phyloP scores from a whole-genome alignment of 805 yeast species.

The Sugiyamaella qingdaonensis region DNA sequence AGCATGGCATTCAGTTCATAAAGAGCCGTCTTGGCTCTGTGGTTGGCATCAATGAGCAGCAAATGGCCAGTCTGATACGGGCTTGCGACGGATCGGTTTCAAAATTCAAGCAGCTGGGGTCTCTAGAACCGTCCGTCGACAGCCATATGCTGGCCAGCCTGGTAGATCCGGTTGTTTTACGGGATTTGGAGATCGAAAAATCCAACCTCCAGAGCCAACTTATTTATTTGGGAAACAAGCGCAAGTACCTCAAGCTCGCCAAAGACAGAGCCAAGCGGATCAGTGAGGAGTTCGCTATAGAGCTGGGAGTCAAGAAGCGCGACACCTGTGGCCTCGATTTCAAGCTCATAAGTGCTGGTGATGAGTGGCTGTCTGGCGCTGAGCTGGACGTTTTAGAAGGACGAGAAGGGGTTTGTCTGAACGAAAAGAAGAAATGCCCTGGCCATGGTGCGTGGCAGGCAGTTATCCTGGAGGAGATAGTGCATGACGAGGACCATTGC shows the following conservation, averaged over 20 bases:
- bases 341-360: conserved; percentile 11
- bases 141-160: background rate
- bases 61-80: conserved; percentile 15
- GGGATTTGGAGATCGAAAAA: background rate
- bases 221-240: conserved; percentile 10
- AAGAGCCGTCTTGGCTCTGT: conserved; percentile 10
- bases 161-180: conserved; percentile 1
- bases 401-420: conserved; percentile 17
- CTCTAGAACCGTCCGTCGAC: conserved; percentile 3
- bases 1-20: conserved; percentile 55
- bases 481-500: background rate
- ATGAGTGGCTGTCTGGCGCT: conserved; percentile 5
- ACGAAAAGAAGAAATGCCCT: conserved; percentile 22
- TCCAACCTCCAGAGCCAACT: conserved; percentile 6
- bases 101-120: conserved; percentile 16
- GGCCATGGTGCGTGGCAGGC: conserved; percentile 22
- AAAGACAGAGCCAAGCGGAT: conserved; percentile 23
- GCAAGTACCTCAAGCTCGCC: conserved; percentile 15
- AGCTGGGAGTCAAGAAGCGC: conserved; percentile 21
- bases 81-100: conserved; percentile 4
- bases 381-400: conserved; percentile 2
- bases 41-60: conserved; percentile 11
- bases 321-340: conserved; percentile 25
- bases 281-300: conserved; percentile 23
- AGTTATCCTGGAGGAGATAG: conserved; percentile 15